Evolutionary conservation across 2,329 filamentous ascomycete genomes (phyloP).

Genomic region (Huntiella decipiens): DNA sequence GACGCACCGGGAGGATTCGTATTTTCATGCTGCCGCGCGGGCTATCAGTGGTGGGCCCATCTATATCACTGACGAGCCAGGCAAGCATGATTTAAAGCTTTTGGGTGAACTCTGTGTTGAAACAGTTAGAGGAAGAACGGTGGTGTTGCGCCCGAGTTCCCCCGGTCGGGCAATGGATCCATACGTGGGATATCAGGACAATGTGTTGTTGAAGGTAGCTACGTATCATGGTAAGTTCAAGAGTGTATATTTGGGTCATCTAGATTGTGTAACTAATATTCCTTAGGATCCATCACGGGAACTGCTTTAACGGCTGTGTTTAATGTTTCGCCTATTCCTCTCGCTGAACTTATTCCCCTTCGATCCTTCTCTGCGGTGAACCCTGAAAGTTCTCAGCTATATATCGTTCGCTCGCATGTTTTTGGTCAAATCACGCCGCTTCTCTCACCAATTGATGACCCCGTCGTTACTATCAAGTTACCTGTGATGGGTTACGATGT

Average conservation of each 20-base stretch:
- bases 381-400: slow-evolving; percentile 26
- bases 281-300: slow-evolving; percentile 37
- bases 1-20: slow-evolving; percentile 46
- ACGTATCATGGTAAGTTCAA: slow-evolving; percentile 48
- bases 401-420: slow-evolving; percentile 55
- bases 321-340: slow-evolving; percentile 46
- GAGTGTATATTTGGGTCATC: background rate
- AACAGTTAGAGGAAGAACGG: slow-evolving; percentile 51
- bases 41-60: slow-evolving; percentile 83
- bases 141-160: slow-evolving; percentile 62
- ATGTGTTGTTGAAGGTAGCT: slow-evolving; percentile 54
- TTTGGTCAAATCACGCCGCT: slow-evolving; percentile 42
- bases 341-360: slow-evolving; percentile 53
- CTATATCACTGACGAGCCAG: slow-evolving; percentile 82
- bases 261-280: slow-evolving; percentile 5
- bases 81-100: slow-evolving; percentile 55
- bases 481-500: slow-evolving; percentile 58
- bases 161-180: slow-evolving; percentile 53
- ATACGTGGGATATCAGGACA: slow-evolving; percentile 60
- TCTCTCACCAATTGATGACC: slow-evolving; percentile 23
- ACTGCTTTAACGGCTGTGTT: slow-evolving; percentile 68
- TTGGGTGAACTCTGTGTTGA: slow-evolving; percentile 65
- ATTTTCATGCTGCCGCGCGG: slow-evolving; percentile 75
- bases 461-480: slow-evolving; percentile 40
- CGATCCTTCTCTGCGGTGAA: slow-evolving; percentile 51